phyloP scores from a whole-genome alignment of 2,329 filamentous ascomycete genomes.

The Camptophora hylomeconis region DNA sequence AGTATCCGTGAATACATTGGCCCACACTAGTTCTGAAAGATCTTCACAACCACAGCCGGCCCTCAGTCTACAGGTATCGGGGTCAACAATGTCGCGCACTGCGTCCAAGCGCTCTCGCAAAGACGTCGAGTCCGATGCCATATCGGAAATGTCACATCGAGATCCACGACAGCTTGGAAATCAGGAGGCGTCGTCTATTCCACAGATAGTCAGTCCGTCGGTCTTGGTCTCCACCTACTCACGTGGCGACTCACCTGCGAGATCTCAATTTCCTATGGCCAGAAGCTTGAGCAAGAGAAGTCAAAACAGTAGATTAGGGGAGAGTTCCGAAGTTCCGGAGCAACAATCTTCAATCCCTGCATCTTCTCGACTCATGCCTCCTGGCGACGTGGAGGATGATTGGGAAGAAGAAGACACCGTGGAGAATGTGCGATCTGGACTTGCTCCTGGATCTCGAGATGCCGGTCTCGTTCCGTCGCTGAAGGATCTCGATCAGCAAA shows the following conservation, averaged over 20 bases:
- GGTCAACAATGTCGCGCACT: too few species aligned
- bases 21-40: conserved; percentile 2
- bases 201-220: conserved; percentile 26
- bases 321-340: conserved; percentile 1
- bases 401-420: conserved; percentile 2
- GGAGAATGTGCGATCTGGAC: conserved; percentile 29
- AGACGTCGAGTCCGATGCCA: not conserved
- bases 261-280: conserved; percentile 16
- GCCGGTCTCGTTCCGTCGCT: conserved; percentile 34
- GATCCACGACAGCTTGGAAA: conserved; percentile 9
- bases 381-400: conserved; percentile 5
- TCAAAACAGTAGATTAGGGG: conserved; percentile 7
- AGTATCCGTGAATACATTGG: too few species aligned
- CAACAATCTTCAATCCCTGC: conserved; percentile 1
- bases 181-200: conserved; percentile 10
- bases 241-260: conserved; percentile 31
- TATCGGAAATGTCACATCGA: not conserved
- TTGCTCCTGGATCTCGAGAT: conserved; percentile 34
- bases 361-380: conserved; percentile 13
- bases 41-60: not conserved
- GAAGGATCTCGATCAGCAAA: conserved; percentile 36
- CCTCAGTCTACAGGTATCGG: conserved; percentile 1
- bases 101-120: too few species aligned
- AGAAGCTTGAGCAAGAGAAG: conserved; percentile 18
- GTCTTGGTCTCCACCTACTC: conserved; percentile 31